phyloP scores from a whole-genome alignment of 352 stramenopile genomes.

The Phytophthora hibernalis region DNA sequence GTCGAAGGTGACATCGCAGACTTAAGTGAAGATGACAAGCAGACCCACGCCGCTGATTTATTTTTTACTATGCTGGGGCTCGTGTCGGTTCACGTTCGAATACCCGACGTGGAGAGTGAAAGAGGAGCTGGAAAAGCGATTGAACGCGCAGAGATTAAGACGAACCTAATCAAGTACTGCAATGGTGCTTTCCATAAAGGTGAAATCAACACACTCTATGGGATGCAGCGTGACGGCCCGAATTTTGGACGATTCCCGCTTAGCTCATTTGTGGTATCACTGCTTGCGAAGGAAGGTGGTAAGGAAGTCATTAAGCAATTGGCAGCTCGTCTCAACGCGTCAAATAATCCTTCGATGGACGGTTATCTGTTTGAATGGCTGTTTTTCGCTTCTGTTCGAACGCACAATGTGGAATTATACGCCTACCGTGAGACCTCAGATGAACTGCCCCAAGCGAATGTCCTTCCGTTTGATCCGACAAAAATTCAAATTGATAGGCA shows the following conservation, averaged over 20 bases:
- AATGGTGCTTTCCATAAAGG: neutral
- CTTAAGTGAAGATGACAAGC: too few species aligned
- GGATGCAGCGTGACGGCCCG: neutral
- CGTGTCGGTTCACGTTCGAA: neutral
- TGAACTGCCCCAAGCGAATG: neutral
- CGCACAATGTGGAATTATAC: neutral
- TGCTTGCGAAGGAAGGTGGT: neutral
- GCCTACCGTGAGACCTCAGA: neutral
- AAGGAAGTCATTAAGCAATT: neutral
- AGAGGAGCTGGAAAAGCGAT: neutral
- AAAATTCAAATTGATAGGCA: neutral
- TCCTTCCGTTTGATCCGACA: neutral
- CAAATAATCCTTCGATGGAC: conserved; percentile 5
- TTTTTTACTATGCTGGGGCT: too few species aligned
- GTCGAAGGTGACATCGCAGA: too few species aligned
- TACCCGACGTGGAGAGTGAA: neutral
- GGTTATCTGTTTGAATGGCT: conserved; percentile 16
- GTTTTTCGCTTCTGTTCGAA: conserved; percentile 8
- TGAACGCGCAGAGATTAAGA: too few species aligned
- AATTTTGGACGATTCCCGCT: neutral
- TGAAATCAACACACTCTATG: conserved; percentile 16
- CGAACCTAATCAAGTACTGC: too few species aligned
- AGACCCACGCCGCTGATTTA: too few species aligned
- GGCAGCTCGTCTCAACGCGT: neutral
- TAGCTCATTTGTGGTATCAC: conserved; percentile 6